Evolutionary conservation across 192 early-diverging fungal species (phyloP).

Genomic region (Phlyctochytrium arcticum): DNA sequence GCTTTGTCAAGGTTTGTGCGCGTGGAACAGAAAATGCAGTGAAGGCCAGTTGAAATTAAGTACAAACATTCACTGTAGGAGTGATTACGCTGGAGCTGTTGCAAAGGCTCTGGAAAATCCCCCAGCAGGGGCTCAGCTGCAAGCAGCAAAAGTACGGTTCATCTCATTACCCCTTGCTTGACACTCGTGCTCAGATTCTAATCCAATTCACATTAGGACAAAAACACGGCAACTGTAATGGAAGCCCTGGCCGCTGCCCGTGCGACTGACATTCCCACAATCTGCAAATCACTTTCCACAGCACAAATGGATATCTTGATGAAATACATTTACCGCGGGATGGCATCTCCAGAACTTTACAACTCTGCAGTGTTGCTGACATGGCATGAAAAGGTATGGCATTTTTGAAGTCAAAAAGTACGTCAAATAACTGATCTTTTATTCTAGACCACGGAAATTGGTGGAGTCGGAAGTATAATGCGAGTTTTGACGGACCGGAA

Average conservation of each 20-base stretch:
- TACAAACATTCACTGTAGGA: conserved; percentile 6
- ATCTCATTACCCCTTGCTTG: neutral
- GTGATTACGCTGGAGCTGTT: conserved; percentile 28
- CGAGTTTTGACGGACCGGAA: conserved; percentile 87
- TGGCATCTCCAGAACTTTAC: conserved; percentile 77
- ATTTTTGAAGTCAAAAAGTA: neutral
- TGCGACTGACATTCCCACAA: conserved; percentile 59
- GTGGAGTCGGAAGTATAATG: conserved; percentile 84
- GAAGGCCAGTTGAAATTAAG: neutral
- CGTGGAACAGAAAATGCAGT: neutral
- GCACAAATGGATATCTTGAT: conserved; percentile 76
- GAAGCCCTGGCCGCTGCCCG: conserved; percentile 74
- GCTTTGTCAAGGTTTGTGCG: conserved; percentile 58
- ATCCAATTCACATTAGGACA: conserved; percentile 39
- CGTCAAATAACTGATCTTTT: conserved; percentile 5
- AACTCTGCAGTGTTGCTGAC: conserved; percentile 79
- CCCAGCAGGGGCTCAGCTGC: conserved; percentile 28
- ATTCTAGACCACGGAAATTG: conserved; percentile 72
- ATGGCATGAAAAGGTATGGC: conserved; percentile 90
- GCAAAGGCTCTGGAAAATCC: conserved; percentile 34
- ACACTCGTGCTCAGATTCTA: neutral
- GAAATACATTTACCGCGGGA: conserved; percentile 90
- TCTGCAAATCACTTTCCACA: conserved; percentile 55
- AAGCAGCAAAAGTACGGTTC: conserved; percentile 23
- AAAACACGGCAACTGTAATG: conserved; percentile 74